A percentile compares a stretch with the other conserved stretches of the same genome.
Evolutionary conservation across 768 basidiomycete species (phyloP).

Genomic region (Butyriboletus loyo): DNA sequence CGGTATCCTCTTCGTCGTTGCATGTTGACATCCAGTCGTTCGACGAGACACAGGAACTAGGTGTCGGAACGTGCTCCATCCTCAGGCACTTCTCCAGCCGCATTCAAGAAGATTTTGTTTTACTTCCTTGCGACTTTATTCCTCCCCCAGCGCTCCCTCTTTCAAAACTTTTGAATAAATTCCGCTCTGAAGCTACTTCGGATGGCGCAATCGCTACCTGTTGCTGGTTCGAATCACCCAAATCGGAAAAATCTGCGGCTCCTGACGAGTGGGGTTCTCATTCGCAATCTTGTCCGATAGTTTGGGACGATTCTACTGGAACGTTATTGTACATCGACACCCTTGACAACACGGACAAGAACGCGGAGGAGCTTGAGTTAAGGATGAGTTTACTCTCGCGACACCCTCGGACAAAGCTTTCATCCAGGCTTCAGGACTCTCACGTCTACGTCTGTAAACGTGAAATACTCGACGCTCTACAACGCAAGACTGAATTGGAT

Average conservation of each 20-base stretch:
- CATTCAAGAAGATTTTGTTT: slow-evolving; percentile 81
- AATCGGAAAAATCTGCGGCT: slow-evolving; percentile 50
- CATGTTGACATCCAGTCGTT: slow-evolving; percentile 77
- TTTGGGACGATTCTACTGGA: slow-evolving; percentile 63
- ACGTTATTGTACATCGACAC: slow-evolving; percentile 75
- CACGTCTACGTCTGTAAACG: slow-evolving; percentile 89
- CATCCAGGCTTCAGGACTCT: slow-evolving; percentile 71
- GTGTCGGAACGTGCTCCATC: slow-evolving; percentile 69
- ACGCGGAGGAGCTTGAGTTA: slow-evolving; percentile 69
- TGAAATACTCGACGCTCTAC: slow-evolving; percentile 67
- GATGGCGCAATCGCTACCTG: slow-evolving; percentile 62
- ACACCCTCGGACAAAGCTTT: slow-evolving; percentile 68
- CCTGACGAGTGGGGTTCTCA: slow-evolving; percentile 67
- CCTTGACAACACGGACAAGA: slow-evolving; percentile 61
- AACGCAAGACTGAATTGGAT: slow-evolving; percentile 66
- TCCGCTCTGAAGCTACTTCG: slow-evolving; percentile 67
- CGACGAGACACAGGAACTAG: slow-evolving; percentile 66
- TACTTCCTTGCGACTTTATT: slow-evolving; percentile 90
- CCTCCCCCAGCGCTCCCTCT: slow-evolving; percentile 74
- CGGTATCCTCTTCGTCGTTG: slow-evolving; percentile 58
- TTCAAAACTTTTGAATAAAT: slow-evolving; percentile 70
- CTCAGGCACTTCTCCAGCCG: slow-evolving; percentile 73
- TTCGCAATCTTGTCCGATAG: slow-evolving; percentile 47
- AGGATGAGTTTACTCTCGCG: slow-evolving; percentile 77
- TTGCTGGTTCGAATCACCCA: slow-evolving; percentile 57